Base-by-base conservation (phyloP, 768 basidiomycete genomes). In the Leccinum obscurum region DNA sequence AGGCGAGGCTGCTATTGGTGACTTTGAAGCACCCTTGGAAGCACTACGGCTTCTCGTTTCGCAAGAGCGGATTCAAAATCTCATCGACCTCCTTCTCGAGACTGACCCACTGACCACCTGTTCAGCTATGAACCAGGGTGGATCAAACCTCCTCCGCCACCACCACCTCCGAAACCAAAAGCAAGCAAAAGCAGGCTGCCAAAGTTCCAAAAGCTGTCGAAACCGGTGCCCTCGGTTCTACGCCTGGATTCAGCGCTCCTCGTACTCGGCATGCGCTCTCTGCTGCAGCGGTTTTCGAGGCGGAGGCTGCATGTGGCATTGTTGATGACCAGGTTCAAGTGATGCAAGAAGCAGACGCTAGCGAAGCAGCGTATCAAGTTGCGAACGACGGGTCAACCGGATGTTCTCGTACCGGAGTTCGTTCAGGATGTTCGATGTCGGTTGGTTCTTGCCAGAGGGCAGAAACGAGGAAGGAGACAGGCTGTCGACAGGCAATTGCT, bases 371-470 rank as follows among this genome's bases (percentile, higher is more conserved):
- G 49, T 63, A n/a, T 61, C 66, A 63, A 69, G 46, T 37, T 35
- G 34, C 74, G 72, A 14, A 15, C 32, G 44, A 15, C 57, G 26
- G 68, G 74, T 60, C 71, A 73, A 52, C 64, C 77, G 14, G 78
- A 78, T 2, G 69, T 79, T 3, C 83, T 87, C 4, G 80, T 82
- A 83, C 52, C 81, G 84, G 57, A 83, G 83, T 48, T 88, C 87
- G 20, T 97, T 96, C 78, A 83, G 79, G 68, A 74, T 88, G 75
- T 96, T 95, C 75, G 88, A 97, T 61, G 78, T 80, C 24, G 93
- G 94, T 1, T 95, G 93, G 93, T 92, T 95, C 9, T 75, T 95
- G 14, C 90, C 92, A 24, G 78, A 85, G 2, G 89, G 35, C 83
- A 85, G 55, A 82, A 85, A 64, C 81, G 93, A 35, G 83, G 86